These are phyloP conservation scores for Polymyxa betae DNA, from an alignment of 208 protist genomes.

Conservation along the genomic window DNA sequence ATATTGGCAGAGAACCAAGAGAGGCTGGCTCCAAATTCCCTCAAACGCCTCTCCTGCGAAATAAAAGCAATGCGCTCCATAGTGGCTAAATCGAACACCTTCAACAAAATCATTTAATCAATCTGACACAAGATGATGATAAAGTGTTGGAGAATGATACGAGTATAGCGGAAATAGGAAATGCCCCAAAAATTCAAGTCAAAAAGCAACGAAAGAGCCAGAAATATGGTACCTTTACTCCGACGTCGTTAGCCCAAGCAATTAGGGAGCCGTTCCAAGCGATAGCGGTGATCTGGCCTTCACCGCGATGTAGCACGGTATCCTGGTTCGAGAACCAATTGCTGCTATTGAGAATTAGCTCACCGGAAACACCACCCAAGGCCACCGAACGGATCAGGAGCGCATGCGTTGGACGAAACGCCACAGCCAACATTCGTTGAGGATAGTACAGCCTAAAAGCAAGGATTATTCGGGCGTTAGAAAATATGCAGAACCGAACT, in stretches of 20 bases:
- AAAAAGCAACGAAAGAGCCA: not conserved
- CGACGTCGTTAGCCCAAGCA: slow-evolving; percentile 8
- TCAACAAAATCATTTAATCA: not conserved
- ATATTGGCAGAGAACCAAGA: not conserved
- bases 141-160: no score
- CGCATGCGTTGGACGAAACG: slow-evolving; percentile 29
- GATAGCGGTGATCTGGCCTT: slow-evolving; percentile 15
- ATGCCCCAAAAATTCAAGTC: not conserved
- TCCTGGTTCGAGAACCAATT: slow-evolving; percentile 41
- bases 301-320: not conserved
- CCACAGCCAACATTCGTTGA: not conserved
- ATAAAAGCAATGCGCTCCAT: not conserved
- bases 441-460: not conserved
- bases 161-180: no score
- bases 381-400: not conserved
- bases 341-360: not conserved
- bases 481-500: no score
- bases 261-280: slow-evolving; percentile 11
- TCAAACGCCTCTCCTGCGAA: not conserved
- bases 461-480: no score
- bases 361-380: not conserved
- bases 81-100: slow-evolving; percentile 26
- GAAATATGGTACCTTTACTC: not conserved
- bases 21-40: not conserved
- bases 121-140: not conserved